Conservation (phyloP, 345 rosid species). For the Sisymbrium irio region DNA sequence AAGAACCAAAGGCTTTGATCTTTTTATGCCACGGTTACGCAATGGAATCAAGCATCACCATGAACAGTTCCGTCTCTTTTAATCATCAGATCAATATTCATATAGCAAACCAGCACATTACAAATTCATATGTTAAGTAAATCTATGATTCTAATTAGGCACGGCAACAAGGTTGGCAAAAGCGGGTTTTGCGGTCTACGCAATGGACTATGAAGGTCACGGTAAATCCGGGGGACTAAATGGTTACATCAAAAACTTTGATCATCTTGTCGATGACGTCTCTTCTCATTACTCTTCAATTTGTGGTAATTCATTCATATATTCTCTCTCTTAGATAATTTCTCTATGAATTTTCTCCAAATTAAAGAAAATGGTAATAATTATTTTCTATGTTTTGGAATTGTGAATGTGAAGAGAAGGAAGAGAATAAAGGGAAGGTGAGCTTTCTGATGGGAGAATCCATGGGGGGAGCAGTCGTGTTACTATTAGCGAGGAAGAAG, state of each 20-base stretch:
- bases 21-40: slow-evolving; percentile 88
- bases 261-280: slow-evolving; percentile 57
- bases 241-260: slow-evolving; percentile 48
- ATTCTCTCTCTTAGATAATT: background rate
- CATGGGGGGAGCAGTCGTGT: slow-evolving; percentile 82
- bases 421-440: slow-evolving; percentile 58
- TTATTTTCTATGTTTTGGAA: background rate
- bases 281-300: slow-evolving; percentile 47
- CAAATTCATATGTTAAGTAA: background rate
- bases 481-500: slow-evolving; percentile 57
- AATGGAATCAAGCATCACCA: slow-evolving; percentile 92
- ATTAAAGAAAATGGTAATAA: background rate
- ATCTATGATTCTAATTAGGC: slow-evolving; percentile 38
- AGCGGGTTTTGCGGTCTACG: slow-evolving; percentile 64
- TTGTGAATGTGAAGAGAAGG: slow-evolving; percentile 38
- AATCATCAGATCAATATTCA: background rate
- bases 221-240: slow-evolving; percentile 70
- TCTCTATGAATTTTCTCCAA: background rate
- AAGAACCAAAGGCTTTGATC: slow-evolving; percentile 65
- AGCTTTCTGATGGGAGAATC: slow-evolving; percentile 79
- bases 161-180: slow-evolving; percentile 59
- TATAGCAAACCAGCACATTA: background rate
- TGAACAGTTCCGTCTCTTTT: slow-evolving; percentile 49
- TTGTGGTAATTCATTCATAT: slow-evolving; percentile 42
- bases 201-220: slow-evolving; percentile 87